Conservation (phyloP, 345 rosid species). For the Salix koriyanagi region DNA sequence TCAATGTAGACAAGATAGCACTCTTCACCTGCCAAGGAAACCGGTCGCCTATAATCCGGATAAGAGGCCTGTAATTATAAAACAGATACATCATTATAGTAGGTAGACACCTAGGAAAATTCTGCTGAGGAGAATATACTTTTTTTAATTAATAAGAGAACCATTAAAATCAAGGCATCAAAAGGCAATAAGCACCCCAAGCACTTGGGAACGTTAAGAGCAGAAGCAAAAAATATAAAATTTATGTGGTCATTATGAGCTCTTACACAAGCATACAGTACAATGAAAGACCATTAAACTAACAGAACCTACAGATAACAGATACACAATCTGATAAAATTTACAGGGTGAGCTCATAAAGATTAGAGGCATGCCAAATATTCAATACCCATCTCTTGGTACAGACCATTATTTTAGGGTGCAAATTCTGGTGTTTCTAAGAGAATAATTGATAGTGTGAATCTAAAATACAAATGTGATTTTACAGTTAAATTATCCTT, state of each 20-base stretch:
- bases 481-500: not conserved
- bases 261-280: too few relatives aligned
- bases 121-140: not conserved
- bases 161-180: not conserved
- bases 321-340: not conserved
- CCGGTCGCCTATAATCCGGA: constrained; percentile 90
- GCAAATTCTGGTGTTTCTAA: not conserved
- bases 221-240: not conserved
- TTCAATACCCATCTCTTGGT: not conserved
- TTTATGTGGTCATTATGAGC: too few relatives aligned
- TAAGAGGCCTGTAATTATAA: constrained; percentile 75
- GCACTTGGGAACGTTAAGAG: too few relatives aligned
- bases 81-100: not conserved
- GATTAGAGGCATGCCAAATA: not conserved
- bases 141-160: too few relatives aligned
- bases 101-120: not conserved
- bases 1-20: constrained; percentile 83
- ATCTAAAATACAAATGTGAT: not conserved
- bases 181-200: not conserved
- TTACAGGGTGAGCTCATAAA: not conserved
- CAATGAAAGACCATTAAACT: too few relatives aligned
- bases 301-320: too few relatives aligned
- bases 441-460: not conserved
- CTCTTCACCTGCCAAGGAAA: constrained; percentile 99
- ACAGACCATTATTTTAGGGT: not conserved